A percentile compares a stretch with the other conserved stretches of the same genome.
phyloP scores from a whole-genome alignment of 1,284 basidiomycete species.

The Cryptococcus sp. region DNA sequence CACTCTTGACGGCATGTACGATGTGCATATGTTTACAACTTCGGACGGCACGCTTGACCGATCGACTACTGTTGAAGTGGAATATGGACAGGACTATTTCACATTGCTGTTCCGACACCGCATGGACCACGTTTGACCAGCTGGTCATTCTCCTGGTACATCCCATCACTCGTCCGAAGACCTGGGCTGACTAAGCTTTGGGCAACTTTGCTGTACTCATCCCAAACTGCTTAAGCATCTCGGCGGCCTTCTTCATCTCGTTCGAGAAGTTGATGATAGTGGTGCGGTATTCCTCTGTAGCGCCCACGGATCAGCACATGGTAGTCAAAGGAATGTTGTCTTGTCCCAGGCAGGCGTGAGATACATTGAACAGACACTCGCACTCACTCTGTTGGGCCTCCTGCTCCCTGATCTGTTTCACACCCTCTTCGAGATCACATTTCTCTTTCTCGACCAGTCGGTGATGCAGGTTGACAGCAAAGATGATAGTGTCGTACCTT shows the following conservation, averaged over 20 bases:
- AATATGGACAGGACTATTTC: too few species aligned
- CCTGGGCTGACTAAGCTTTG: too few species aligned
- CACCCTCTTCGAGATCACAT: conserved; percentile 23
- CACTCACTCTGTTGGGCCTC: conserved; percentile 35
- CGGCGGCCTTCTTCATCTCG: conserved; percentile 22
- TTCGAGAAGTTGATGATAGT: conserved; percentile 24
- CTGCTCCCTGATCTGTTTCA: conserved; percentile 25
- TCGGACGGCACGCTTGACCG: too few species aligned
- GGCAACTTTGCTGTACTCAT: not conserved
- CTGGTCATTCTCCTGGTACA: too few species aligned
- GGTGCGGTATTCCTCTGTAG: conserved; percentile 19
- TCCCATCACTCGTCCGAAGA: too few species aligned
- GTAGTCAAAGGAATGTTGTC: not conserved
- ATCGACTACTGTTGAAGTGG: too few species aligned
- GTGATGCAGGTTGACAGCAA: conserved; percentile 23
- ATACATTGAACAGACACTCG: not conserved
- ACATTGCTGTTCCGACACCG: too few species aligned
- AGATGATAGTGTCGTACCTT: conserved; percentile 26
- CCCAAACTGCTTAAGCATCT: conserved; percentile 17
- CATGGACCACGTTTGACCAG: too few species aligned
- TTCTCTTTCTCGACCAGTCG: conserved; percentile 11
- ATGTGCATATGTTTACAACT: too few species aligned
- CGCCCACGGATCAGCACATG: not conserved
- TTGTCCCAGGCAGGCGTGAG: not conserved
- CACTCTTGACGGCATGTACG: too few species aligned